phyloP scores from a whole-genome alignment of 2,329 filamentous ascomycete species.

The Acrodontium crateriforme region DNA sequence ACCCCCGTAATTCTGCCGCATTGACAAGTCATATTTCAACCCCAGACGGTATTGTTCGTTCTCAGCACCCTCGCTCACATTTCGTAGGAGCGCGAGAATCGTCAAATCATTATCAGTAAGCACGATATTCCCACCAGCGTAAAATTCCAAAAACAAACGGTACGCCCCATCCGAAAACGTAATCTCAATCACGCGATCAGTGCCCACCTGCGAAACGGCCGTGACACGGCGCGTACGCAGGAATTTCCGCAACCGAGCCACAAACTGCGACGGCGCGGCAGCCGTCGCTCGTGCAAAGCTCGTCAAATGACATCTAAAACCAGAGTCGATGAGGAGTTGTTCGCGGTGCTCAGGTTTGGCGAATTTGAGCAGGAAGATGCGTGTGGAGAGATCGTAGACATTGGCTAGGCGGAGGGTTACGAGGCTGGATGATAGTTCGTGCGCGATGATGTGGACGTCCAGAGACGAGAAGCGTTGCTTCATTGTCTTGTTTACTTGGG shows the following conservation, averaged over 20 bases:
- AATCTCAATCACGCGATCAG: constrained; percentile 84
- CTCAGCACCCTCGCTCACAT: constrained; percentile 67
- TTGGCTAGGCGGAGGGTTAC: constrained; percentile 74
- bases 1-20: constrained; percentile 70
- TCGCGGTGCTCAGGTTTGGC: constrained; percentile 78
- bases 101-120: constrained; percentile 74
- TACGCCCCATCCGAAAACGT: constrained; percentile 87
- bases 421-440: constrained; percentile 71
- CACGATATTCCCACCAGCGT: constrained; percentile 88
- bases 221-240: constrained; percentile 80
- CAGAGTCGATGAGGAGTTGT: constrained; percentile 84
- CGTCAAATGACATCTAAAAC: constrained; percentile 90
- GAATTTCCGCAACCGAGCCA: constrained; percentile 70
- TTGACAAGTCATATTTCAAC: constrained; percentile 62
- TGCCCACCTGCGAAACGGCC: constrained; percentile 70
- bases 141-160: constrained; percentile 84
- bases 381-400: constrained; percentile 89
- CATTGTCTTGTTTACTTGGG: no score
- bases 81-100: constrained; percentile 66
- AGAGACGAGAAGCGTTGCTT: constrained; percentile 71
- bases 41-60: constrained; percentile 72
- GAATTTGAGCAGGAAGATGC: constrained; percentile 92
- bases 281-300: constrained; percentile 80
- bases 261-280: constrained; percentile 70
- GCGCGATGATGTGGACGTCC: constrained; percentile 75